These are phyloP conservation scores for Lactarius hengduanensis DNA, from an alignment of 768 basidiomycete genomes.

Conservation along the genomic window DNA sequence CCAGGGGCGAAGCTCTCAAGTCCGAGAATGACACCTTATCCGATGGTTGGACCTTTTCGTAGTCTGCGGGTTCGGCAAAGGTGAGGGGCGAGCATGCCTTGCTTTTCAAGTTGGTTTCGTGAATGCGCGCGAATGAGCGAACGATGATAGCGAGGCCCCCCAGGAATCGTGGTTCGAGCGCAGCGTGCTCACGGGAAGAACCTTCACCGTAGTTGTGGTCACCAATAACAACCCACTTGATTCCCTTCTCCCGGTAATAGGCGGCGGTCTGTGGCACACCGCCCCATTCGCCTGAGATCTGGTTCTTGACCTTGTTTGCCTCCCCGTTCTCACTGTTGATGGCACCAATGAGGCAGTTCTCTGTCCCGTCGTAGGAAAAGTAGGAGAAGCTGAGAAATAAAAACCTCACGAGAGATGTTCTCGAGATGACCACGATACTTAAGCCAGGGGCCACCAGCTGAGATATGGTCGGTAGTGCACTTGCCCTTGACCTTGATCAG, in stretches of 20 bases:
- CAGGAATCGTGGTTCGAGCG: constrained; percentile 92
- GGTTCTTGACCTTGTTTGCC: constrained; percentile 95
- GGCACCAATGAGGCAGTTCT: constrained; percentile 97
- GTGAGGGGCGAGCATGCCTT: constrained; percentile 97
- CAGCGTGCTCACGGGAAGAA: constrained; percentile 97
- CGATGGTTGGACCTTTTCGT: constrained; percentile 84
- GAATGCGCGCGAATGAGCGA: constrained; percentile 96
- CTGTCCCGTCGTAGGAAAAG: constrained; percentile 37
- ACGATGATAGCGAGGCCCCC: constrained; percentile 95
- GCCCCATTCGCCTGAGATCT: constrained; percentile 80
- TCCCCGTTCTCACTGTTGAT: constrained; percentile 95
- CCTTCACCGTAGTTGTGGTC: constrained; percentile 97
- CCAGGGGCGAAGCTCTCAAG: constrained; percentile 88
- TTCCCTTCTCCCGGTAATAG: constrained; percentile 82
- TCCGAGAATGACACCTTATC: constrained; percentile 91
- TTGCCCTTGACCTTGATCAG: constrained; percentile 99
- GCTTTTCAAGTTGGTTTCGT: constrained; percentile 99
- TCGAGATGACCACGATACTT: constrained; percentile 99
- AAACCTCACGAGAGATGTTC: constrained; percentile 85
- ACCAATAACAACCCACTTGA: constrained; percentile 98
- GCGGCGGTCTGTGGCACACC: constrained; percentile 84
- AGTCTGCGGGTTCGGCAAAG: constrained; percentile 89
- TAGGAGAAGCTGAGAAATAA: constrained; percentile 21
- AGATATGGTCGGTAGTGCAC: constrained; percentile 98
- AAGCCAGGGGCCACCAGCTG: constrained; percentile 98